Base-by-base conservation (phyloP, 441 rosid genomes). In the Arabidopsis hybrid region DNA sequence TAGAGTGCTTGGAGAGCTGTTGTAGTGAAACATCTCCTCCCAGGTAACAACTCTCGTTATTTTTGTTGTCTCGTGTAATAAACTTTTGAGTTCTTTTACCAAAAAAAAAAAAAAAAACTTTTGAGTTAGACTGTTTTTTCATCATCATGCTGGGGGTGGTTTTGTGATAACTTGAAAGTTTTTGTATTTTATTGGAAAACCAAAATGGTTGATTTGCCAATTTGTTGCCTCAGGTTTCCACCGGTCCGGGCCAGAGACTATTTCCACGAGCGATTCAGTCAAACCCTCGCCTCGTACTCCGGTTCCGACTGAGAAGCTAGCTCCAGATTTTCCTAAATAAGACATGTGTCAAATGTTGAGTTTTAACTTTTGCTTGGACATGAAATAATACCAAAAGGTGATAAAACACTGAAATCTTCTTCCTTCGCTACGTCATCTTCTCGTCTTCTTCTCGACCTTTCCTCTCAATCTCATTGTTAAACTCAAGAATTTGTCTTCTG, bases 1-100 rank as follows among this genome's bases (percentile, higher is more conserved):
- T 93, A 36, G 80, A 91, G 78, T 88, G 95, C 78, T 73, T 91
- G 78, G 79, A 83, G 72, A 89, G 87, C 58, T 89, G 98, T 77
- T 88, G 87, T 80, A 89, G 87, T 50, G 84, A 85, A 69, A 82
- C 85, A 18, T 70, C 75, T 36, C 97, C 93, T 40, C 80, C 83
- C 35, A 84, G 86, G 97, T 89, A 2, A 67, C 4, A 55, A 14
- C 40, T 53, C 39, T 21, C 29, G 0, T 67, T 6, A 13, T 14
- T 32, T 3, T 21, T 63, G 8, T 39, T 67, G 8, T 55, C 42
- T 55, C 10, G 3, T 9, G 14, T 4, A 11, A 16, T 56, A 40
- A 7, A 42, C 0, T 26, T 39, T 32, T 42, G 13, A 16, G 2
- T n/a, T n/a, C n/a, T n/a, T n/a, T n/a, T n/a, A n/a, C n/a, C n/a